These are phyloP conservation scores for Arabis hirsuta DNA, from an alignment of 345 rosid species.

Conservation along the genomic window DNA sequence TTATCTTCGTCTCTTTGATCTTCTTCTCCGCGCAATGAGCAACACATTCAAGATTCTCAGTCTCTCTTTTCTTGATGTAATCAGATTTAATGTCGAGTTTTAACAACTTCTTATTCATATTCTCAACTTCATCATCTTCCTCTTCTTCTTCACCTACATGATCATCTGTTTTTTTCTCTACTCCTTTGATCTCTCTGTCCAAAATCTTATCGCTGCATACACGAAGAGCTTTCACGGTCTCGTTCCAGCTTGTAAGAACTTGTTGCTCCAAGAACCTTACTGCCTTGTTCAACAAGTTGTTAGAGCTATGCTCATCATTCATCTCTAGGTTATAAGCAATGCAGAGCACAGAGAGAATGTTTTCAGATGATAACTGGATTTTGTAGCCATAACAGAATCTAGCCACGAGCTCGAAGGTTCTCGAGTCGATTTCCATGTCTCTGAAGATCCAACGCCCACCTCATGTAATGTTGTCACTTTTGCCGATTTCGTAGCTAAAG, in stretches of 20 bases:
- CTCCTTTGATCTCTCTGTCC: slow-evolving; percentile 40
- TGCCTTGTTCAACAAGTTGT: slow-evolving; percentile 61
- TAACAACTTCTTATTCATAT: slow-evolving; percentile 71
- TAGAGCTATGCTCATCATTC: slow-evolving; percentile 61
- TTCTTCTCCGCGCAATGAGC: slow-evolving; percentile 24
- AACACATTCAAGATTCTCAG: slow-evolving; percentile 30
- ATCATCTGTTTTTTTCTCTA: slow-evolving; percentile 35
- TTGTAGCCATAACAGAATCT: slow-evolving; percentile 77
- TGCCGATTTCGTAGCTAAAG: slow-evolving; percentile 65
- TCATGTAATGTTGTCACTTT: slow-evolving; percentile 51
- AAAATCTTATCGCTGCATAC: slow-evolving; percentile 45
- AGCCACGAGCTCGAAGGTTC: slow-evolving; percentile 59
- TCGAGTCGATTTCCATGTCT: slow-evolving; percentile 57
- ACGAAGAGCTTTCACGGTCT: slow-evolving; percentile 63
- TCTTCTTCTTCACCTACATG: slow-evolving; percentile 30
- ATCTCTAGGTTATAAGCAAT: slow-evolving; percentile 66
- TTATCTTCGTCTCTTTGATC: slow-evolving; percentile 42
- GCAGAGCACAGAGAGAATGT: slow-evolving; percentile 66
- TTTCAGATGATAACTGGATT: slow-evolving; percentile 57
- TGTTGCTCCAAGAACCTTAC: slow-evolving; percentile 51
- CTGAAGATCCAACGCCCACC: slow-evolving; percentile 41
- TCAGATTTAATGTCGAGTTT: slow-evolving; percentile 52
- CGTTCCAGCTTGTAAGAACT: slow-evolving; percentile 76
- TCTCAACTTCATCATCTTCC: slow-evolving; percentile 52
- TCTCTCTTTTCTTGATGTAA: slow-evolving; percentile 34